Evolutionary conservation across 2,329 filamentous ascomycete species (phyloP), one percentile per base, ranked within the genome.

Genomic region (Alternaria triticina): DNA sequence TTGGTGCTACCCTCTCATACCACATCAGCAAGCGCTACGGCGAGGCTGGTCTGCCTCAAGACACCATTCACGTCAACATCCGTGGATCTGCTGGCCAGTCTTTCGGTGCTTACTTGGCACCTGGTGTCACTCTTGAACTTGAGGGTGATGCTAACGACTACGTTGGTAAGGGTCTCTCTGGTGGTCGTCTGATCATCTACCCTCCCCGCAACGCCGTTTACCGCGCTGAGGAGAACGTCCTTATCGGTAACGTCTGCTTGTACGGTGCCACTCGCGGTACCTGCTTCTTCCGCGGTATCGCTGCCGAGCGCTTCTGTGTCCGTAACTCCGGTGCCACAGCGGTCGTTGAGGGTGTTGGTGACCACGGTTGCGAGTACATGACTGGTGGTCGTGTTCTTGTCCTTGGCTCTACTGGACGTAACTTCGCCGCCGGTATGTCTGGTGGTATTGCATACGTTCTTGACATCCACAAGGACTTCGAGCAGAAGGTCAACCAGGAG

Each of bases 321-420:
- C 91, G 95, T 72, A 98, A 98, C 85, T 97, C 95, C 1, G 95
- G 95, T 83, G 95, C 93, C 54, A 97, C 91, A 27, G 94, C 95
- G n/a, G 92, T 98, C 69, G 94, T 97, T 66, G 95, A 98, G 82
- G 95, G 95, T 83, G 88, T 97, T 69, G 95, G 95, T 86, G 95
- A 98, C 81, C 95, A 98, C 80, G 92, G 93, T 67, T 97, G 94
- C 79, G 95, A 98, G 86, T 98, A 98, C 87, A 98, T 98, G 95
- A 97, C 95, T 75, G 95, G 95, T 79, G 95, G 95, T 78, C 93
- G 94, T 77, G 86, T 97, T 54, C 84, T 98, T 68, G 87, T 97
- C 75, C 87, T 98, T 51, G 95, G 95, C 62, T 89, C 88, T 74
- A 97, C 94, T 77, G 95, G 95, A 49, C 94, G 95, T 73, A 98